Evolutionary conservation across 177 flowering plant genomes (phyloP), one percentile per base, ranked within the genome.

Genomic region (Vitis hybrid): DNA sequence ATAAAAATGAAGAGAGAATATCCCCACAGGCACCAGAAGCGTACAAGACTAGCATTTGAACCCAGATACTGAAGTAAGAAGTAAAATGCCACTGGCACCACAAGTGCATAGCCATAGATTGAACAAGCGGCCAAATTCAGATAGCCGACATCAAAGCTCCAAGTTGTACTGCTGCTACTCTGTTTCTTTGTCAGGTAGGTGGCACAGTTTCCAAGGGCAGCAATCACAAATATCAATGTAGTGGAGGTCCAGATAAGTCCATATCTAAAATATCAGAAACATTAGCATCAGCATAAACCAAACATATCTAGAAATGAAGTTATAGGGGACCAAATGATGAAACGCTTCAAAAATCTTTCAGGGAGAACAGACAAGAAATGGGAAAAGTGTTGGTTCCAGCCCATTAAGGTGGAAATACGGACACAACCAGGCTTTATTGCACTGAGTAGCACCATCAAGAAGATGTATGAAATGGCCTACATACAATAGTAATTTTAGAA

Each of bases 1-100:
- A 96, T 45, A 59, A 96, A 84, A 74, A 87, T 72, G 82, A 83
- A 87, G 75, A 96, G 97, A 66, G 99, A 96, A 78, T 96, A 96
- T 68, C 99, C 99, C 97, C 99, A 96, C 89, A 96, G 74, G 86
- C 98, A 96, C 98, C 97, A 96, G 63, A 96, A 83, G 64, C 86
- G 84, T 56, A 91, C 71, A 62, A 96, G 90, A 75, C 88, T 89
- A 67, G 85, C 67, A 73, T 69, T 89, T 64, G 90, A 79, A 64
- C 97, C 99, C 79, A 91, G 61, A 78, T 94, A 94, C 73, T 78
- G 94, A 73, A 96, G 91, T 81, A 89, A 78, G 76, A 96, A 94
- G 81, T 86, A 96, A 75, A 86, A 92, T 70, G 84, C 97, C 78
- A 86, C 15, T 18, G 99, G 98, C 67, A 92, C 94, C 68, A 90